Evolutionary conservation across 2,329 filamentous ascomycete species (phyloP).

Genomic region (Coniella vitis): DNA sequence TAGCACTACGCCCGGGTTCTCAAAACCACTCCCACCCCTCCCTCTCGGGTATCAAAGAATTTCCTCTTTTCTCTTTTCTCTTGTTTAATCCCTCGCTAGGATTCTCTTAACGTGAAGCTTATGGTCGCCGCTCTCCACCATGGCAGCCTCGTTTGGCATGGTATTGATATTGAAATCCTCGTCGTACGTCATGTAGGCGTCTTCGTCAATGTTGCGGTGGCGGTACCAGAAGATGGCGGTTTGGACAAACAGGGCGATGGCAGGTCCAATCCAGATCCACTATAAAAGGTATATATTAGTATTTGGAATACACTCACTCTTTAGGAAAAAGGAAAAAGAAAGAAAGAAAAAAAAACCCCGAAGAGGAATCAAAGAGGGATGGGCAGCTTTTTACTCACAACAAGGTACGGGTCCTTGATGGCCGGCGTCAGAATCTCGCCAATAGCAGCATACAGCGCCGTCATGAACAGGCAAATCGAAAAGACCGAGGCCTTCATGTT

Average conservation of each 20-base stretch:
- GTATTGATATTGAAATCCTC: neutral
- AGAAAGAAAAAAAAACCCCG: too few species aligned
- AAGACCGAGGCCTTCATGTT: constrained; percentile 57
- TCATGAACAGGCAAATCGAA: constrained; percentile 50
- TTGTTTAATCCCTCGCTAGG: too few species aligned
- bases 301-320: neutral
- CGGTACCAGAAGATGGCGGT: constrained; percentile 40
- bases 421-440: constrained; percentile 36
- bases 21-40: too few species aligned
- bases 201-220: constrained; percentile 40
- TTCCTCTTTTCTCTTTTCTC: too few species aligned
- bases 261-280: constrained; percentile 39
- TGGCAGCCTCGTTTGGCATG: neutral
- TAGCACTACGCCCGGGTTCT: too few species aligned
- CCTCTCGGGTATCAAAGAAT: too few species aligned
- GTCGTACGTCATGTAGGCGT: constrained; percentile 34
- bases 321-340: neutral
- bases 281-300: neutral
- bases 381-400: constrained; percentile 20
- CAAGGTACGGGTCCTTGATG: constrained; percentile 35
- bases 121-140: neutral
- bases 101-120: neutral
- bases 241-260: constrained; percentile 40
- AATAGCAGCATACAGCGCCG: constrained; percentile 48
- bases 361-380: too few species aligned